Evolutionary conservation across 331 rosid genomes (phyloP).

Genomic region (Dryas integrifolia): DNA sequence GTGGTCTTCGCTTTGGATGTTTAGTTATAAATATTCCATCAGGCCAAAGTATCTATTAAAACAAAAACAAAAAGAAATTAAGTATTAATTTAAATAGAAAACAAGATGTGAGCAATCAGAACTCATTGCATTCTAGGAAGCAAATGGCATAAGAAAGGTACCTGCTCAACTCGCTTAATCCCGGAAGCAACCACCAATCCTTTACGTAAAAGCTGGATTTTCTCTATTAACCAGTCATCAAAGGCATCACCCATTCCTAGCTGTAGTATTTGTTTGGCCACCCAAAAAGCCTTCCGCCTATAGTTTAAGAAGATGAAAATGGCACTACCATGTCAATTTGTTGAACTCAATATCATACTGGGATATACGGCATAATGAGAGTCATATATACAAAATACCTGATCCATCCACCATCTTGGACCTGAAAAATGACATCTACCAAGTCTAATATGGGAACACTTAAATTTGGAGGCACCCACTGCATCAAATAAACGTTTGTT

Average conservation of each 20-base stretch:
- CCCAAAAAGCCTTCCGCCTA: constrained; percentile 99
- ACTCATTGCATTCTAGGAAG: constrained; percentile 8
- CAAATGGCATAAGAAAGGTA: constrained; percentile 29
- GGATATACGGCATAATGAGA: constrained; percentile 10
- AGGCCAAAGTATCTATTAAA: constrained; percentile 85
- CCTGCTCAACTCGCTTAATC: constrained; percentile 78
- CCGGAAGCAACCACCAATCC: constrained; percentile 88
- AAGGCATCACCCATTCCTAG: constrained; percentile 99
- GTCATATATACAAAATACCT: constrained; percentile 48
- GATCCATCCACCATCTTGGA: constrained; percentile 99
- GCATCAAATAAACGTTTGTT: constrained; percentile 33
- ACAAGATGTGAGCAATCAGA: background rate
- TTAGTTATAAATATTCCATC: constrained; percentile 92
- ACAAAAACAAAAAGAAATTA: background rate
- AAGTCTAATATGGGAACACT: constrained; percentile 81
- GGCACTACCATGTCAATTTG: constrained; percentile 3
- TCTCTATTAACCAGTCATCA: constrained; percentile 94
- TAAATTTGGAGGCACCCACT: constrained; percentile 99
- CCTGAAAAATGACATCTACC: constrained; percentile 91
- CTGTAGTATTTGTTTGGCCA: constrained; percentile 91
- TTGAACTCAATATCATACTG: constrained; percentile 18
- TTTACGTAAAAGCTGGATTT: constrained; percentile 85
- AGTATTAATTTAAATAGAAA: background rate
- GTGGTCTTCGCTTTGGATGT: constrained; percentile 73
- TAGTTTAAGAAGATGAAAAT: constrained; percentile 25